These are phyloP conservation scores for Trichoderma gamsii DNA, from an alignment of 495 filamentous ascomycete genomes.

Conservation along the genomic window DNA sequence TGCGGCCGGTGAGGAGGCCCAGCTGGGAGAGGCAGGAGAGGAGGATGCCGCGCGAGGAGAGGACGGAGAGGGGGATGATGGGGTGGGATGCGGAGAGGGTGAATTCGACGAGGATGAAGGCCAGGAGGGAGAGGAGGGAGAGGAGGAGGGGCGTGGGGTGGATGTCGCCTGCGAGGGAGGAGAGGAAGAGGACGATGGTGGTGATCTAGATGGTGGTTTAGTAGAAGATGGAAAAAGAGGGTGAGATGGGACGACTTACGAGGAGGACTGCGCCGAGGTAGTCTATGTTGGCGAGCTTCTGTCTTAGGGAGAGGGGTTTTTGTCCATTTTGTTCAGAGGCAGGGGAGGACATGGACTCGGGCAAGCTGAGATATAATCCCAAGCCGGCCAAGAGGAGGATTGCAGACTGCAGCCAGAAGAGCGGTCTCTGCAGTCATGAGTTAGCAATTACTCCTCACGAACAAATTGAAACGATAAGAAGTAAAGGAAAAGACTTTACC, in stretches of 20 bases:
- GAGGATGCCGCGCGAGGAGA: constrained; percentile 57
- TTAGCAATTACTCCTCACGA: not conserved
- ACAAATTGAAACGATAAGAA: not conserved
- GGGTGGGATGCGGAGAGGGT: constrained; percentile 52
- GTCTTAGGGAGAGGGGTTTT: not conserved
- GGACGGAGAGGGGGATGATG: constrained; percentile 61
- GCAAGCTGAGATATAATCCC: constrained; percentile 55
- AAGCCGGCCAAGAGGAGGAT: constrained; percentile 50
- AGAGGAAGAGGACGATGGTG: constrained; percentile 58
- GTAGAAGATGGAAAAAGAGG: not conserved
- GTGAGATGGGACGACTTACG: not conserved
- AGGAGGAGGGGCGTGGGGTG: constrained; percentile 50
- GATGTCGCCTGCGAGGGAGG: constrained; percentile 56
- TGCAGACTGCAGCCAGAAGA: constrained; percentile 65
- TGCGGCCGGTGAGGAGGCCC: constrained; percentile 68
- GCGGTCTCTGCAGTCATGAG: constrained; percentile 43
- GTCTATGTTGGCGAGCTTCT: constrained; percentile 41
- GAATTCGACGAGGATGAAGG: constrained; percentile 58
- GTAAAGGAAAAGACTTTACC: constrained; percentile 40
- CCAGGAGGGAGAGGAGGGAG: constrained; percentile 44
- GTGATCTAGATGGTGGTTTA: constrained; percentile 50
- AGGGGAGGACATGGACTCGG: constrained; percentile 28
- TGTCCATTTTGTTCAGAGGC: constrained; percentile 20
- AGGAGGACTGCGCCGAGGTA: not conserved
- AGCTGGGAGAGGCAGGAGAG: constrained; percentile 63